A percentile compares a stretch with the other conserved stretches of the same genome.
These are phyloP conservation scores for Blastomyces parvus DNA, from an alignment of 2,329 filamentous ascomycete species.

Conservation along the genomic window DNA sequence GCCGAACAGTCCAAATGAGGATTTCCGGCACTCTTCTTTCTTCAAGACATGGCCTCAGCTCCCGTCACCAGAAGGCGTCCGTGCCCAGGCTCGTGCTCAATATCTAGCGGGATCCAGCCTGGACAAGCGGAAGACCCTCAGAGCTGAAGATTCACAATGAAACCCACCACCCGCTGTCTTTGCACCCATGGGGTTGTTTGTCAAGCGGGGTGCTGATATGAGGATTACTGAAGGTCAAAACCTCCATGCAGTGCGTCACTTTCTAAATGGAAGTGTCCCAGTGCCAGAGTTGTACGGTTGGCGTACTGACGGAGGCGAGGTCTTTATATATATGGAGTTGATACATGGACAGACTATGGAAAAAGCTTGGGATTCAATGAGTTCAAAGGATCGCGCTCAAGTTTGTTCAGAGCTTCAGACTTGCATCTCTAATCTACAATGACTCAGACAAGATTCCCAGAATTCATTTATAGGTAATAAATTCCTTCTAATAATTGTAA, in stretches of 20 bases:
- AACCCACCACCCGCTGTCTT: neutral
- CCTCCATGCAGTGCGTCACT: conserved; percentile 22
- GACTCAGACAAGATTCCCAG: conserved; percentile 20
- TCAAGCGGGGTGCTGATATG: conserved; percentile 26
- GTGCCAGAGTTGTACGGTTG: conserved; percentile 33
- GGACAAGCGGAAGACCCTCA: neutral
- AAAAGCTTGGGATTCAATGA: conserved; percentile 21
- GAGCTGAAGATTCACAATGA: neutral
- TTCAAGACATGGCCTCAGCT: conserved; percentile 1
- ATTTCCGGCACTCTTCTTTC: neutral
- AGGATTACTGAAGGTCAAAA: conserved; percentile 24
- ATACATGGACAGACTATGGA: conserved; percentile 24
- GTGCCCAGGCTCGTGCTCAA: conserved; percentile 1
- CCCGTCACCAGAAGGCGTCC: conserved; percentile 4
- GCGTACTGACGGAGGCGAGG: conserved; percentile 20
- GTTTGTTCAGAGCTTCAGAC: conserved; percentile 18
- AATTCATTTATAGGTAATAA: conserved; percentile 23
- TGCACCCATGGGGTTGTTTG: conserved; percentile 24
- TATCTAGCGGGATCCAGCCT: neutral
- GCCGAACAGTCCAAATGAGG: neutral
- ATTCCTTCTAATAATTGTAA: neutral
- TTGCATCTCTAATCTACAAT: conserved; percentile 18
- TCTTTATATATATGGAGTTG: conserved; percentile 29
- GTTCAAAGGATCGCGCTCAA: conserved; percentile 10
- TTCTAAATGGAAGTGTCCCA: conserved; percentile 21